Evolutionary conservation across 2,329 filamentous ascomycete species (phyloP).

Genomic region (Alternaria triticimaculans): DNA sequence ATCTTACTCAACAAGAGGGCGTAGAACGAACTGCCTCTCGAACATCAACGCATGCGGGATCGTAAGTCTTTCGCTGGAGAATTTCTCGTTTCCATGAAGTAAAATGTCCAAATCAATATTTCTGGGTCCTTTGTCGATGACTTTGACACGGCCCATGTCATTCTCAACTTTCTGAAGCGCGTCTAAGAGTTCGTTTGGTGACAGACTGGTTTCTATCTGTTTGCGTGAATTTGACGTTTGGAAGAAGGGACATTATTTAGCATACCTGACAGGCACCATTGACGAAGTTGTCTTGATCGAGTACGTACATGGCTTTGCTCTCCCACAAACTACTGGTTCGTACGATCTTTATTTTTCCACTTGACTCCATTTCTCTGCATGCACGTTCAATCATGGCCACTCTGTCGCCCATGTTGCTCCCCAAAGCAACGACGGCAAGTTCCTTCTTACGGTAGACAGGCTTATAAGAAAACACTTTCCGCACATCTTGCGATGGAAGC

Average conservation of each 20-base stretch:
- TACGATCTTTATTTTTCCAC: constrained; percentile 73
- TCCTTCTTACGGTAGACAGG: background rate
- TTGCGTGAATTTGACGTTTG: constrained; percentile 6
- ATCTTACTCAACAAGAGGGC: constrained; percentile 78
- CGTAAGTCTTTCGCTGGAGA: constrained; percentile 75
- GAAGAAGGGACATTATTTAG: constrained; percentile 17
- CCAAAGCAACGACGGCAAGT: constrained; percentile 81
- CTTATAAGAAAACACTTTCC: background rate
- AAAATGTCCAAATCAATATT: constrained; percentile 96
- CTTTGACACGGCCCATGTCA: constrained; percentile 77
- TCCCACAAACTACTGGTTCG: constrained; percentile 91
- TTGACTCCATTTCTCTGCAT: constrained; percentile 74
- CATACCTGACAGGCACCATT: constrained; percentile 92
- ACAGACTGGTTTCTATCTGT: constrained; percentile 80
- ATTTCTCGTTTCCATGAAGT: constrained; percentile 71
- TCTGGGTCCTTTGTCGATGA: constrained; percentile 90
- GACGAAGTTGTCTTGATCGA: constrained; percentile 85
- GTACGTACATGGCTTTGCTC: constrained; percentile 95
- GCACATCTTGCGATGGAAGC: background rate
- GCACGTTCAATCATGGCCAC: constrained; percentile 85
- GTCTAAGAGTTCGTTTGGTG: constrained; percentile 78
- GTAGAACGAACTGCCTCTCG: constrained; percentile 92
- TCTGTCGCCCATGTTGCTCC: constrained; percentile 90
- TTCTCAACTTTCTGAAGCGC: constrained; percentile 84
- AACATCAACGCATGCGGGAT: constrained; percentile 85